These are phyloP conservation scores for Nicotiana sylvestris DNA, from an alignment of 257 asterid genomes.

Conservation along the genomic window DNA sequence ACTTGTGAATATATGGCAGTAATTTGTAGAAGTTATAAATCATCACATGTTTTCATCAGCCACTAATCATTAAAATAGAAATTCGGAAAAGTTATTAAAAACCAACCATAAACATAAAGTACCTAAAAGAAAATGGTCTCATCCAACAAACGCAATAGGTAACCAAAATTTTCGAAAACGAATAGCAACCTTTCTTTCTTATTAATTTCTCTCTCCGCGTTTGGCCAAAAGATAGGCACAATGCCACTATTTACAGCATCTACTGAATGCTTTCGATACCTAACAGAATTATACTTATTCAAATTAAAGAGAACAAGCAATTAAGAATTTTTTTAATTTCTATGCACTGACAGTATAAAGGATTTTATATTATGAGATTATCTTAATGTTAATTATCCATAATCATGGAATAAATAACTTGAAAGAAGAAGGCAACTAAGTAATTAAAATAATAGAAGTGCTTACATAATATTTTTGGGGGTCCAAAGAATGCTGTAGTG, in stretches of 20 bases:
- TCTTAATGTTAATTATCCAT: too few species aligned
- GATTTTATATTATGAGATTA: too few species aligned
- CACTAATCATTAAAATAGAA: too few species aligned
- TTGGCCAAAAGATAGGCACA: background rate
- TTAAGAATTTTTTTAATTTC: too few species aligned
- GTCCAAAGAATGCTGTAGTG: conserved; percentile 89
- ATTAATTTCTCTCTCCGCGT: conserved; percentile 7
- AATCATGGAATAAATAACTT: too few species aligned
- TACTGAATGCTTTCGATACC: background rate
- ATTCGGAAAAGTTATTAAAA: background rate
- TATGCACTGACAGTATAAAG: too few species aligned
- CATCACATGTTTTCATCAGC: too few species aligned
- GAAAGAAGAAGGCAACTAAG: too few species aligned
- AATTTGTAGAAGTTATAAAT: too few species aligned
- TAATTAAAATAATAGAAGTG: too few species aligned
- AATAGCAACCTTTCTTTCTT: background rate
- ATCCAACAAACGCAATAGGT: background rate
- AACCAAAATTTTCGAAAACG: background rate
- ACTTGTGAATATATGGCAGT: too few species aligned
- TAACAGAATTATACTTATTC: background rate
- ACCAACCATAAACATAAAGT: background rate
- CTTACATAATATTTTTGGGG: conserved; percentile 62
- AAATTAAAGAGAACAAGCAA: too few species aligned
- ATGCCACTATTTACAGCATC: background rate
- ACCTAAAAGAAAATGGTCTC: background rate